These are phyloP conservation scores for Blastocystis sp. DNA, from an alignment of 352 stramenopile genomes.

Conservation along the genomic window DNA sequence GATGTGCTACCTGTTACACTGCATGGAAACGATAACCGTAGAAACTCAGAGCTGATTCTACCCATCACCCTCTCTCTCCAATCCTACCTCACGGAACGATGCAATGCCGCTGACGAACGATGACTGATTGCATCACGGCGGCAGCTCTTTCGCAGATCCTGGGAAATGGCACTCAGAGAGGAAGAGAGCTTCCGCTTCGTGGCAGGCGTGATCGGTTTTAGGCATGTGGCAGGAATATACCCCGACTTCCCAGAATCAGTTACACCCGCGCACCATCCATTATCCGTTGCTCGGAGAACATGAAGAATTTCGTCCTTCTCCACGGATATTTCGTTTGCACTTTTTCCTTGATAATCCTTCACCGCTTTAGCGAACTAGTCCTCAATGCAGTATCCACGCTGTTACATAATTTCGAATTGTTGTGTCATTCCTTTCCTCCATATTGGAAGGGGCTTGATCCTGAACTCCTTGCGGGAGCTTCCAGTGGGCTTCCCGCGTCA, in stretches of 20 bases:
- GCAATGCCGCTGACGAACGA: background rate
- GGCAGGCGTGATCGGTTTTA: background rate
- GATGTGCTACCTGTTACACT: background rate
- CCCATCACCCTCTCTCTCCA: background rate
- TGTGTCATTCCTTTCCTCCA: background rate
- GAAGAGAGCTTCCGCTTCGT: background rate
- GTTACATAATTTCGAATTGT: slow-evolving; percentile 52
- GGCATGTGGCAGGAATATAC: background rate
- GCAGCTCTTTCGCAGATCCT: background rate
- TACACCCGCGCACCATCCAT: slow-evolving; percentile 19
- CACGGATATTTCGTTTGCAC: background rate
- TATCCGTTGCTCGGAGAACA: slow-evolving; percentile 16
- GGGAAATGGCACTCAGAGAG: background rate
- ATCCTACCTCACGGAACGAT: slow-evolving; percentile 2
- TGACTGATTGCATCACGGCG: background rate
- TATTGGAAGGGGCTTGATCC: background rate
- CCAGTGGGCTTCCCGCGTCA: slow-evolving; percentile 28
- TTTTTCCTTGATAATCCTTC: slow-evolving; percentile 11
- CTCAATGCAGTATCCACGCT: background rate
- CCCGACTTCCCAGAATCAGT: slow-evolving; percentile 3
- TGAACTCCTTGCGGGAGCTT: slow-evolving; percentile 2
- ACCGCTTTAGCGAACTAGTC: slow-evolving; percentile 28
- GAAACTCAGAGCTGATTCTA: background rate
- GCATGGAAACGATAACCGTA: background rate
- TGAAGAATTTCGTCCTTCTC: slow-evolving; percentile 29